These are phyloP conservation scores for Fusarium fujikuroi DNA, from an alignment of 2,329 filamentous ascomycete species.

Conservation along the genomic window DNA sequence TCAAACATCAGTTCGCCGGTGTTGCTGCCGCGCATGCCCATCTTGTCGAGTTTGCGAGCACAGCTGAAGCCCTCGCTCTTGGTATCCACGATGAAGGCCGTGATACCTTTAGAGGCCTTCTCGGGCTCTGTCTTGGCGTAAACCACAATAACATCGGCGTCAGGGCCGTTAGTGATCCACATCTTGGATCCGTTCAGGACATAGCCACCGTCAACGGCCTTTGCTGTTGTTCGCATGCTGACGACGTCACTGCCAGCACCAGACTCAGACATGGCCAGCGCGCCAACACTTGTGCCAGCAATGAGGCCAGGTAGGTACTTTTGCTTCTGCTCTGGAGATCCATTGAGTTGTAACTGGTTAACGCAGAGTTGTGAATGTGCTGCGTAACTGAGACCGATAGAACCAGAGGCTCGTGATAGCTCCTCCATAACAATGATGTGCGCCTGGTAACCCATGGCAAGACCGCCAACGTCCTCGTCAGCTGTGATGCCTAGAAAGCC, in stretches of 20 bases:
- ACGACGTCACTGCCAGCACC: slow-evolving; percentile 93
- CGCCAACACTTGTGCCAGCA: slow-evolving; percentile 82
- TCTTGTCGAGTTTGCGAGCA: slow-evolving; percentile 92
- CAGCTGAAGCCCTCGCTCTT: slow-evolving; percentile 81
- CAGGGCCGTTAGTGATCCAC: slow-evolving; percentile 99
- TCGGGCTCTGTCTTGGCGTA: slow-evolving; percentile 93
- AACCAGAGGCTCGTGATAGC: slow-evolving; percentile 84
- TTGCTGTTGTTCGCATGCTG: slow-evolving; percentile 90
- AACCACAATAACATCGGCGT: slow-evolving; percentile 93
- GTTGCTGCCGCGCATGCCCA: slow-evolving; percentile 97
- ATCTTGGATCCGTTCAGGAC: slow-evolving; percentile 92
- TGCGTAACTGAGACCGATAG: slow-evolving; percentile 90
- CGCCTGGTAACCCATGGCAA: slow-evolving; percentile 95
- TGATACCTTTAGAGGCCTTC: slow-evolving; percentile 88
- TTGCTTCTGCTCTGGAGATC: slow-evolving; percentile 79
- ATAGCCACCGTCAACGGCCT: slow-evolving; percentile 84
- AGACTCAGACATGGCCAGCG: slow-evolving; percentile 94
- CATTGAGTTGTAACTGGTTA: slow-evolving; percentile 95
- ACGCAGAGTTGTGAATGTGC: slow-evolving; percentile 97
- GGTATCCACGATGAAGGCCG: slow-evolving; percentile 88
- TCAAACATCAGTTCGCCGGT: slow-evolving; percentile 95
- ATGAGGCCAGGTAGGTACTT: slow-evolving; percentile 84
- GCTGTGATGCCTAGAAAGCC: slow-evolving; percentile 93
- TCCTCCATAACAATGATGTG: slow-evolving; percentile 97
- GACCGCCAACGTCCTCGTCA: slow-evolving; percentile 88